Evolutionary conservation across 78 protist species (phyloP).

Genomic region (Guillardia theta): DNA sequence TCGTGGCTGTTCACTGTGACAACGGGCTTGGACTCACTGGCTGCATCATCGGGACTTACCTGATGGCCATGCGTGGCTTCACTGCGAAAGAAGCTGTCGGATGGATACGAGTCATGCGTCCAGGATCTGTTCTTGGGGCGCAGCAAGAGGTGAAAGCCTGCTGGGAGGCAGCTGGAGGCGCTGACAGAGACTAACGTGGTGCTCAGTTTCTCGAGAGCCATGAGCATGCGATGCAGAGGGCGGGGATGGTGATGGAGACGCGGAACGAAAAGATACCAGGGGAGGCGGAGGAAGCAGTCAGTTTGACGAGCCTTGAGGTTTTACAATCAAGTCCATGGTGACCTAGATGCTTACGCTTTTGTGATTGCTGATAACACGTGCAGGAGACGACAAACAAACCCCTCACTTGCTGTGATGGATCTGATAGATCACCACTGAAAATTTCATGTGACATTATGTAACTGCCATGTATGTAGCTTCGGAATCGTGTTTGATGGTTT

Average conservation of each 20-base stretch:
- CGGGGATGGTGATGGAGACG: background rate
- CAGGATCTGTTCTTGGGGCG: slow-evolving; percentile 86
- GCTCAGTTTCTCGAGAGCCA: slow-evolving; percentile 40
- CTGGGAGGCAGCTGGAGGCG: too few relatives aligned
- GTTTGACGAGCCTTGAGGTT: background rate
- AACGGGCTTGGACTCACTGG: slow-evolving; percentile 84
- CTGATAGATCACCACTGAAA: too few relatives aligned
- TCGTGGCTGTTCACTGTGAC: slow-evolving; percentile 64
- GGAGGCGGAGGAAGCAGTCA: background rate
- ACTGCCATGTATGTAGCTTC: too few relatives aligned
- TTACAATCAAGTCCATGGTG: too few relatives aligned
- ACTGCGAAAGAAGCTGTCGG: slow-evolving; percentile 74
- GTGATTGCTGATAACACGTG: background rate
- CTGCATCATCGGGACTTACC: slow-evolving; percentile 61
- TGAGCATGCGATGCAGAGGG: too few relatives aligned
- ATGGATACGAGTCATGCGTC: slow-evolving; percentile 75
- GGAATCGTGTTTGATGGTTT: too few relatives aligned
- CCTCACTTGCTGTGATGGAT: background rate
- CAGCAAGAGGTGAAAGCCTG: too few relatives aligned
- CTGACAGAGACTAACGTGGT: too few relatives aligned
- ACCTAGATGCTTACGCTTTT: too few relatives aligned
- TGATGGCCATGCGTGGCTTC: slow-evolving; percentile 69
- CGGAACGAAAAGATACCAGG: background rate
- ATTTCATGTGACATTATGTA: too few relatives aligned
- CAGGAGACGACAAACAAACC: background rate